Evolutionary conservation across 257 asterid species (phyloP).

Genomic region (Apocynum venetum): DNA sequence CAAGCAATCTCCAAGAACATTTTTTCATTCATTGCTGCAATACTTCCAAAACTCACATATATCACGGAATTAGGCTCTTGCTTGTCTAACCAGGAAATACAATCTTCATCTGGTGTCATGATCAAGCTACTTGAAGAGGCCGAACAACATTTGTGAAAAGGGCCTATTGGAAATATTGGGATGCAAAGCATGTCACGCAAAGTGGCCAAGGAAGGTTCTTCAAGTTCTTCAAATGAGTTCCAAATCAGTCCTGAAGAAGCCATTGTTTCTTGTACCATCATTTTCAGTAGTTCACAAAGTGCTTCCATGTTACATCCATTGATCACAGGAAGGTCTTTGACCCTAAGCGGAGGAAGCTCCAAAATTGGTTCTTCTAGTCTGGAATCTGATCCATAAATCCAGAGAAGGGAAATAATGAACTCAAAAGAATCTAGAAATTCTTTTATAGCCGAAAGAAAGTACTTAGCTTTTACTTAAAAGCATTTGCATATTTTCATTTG

Average conservation of each 20-base stretch:
- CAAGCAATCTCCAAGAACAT: slow-evolving; percentile 20
- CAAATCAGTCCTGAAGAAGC: slow-evolving; percentile 32
- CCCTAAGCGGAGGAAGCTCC: slow-evolving; percentile 45
- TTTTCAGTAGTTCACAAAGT: slow-evolving; percentile 12
- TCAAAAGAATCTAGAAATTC: too few species aligned
- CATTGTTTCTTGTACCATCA: slow-evolving; percentile 30
- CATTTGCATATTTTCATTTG: too few species aligned
- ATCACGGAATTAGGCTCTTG: slow-evolving; percentile 23
- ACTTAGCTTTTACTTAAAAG: too few species aligned
- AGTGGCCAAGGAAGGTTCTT: slow-evolving; percentile 26
- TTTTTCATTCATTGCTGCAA: slow-evolving; percentile 13
- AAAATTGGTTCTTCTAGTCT: slow-evolving; percentile 33
- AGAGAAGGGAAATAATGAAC: too few species aligned
- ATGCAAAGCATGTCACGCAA: slow-evolving; percentile 23
- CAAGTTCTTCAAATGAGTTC: slow-evolving; percentile 46
- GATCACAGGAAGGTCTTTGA: slow-evolving; percentile 36
- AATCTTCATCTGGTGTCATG: slow-evolving; percentile 17
- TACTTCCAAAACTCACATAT: slow-evolving; percentile 32
- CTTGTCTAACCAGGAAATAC: slow-evolving; percentile 22
- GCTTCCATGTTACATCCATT: slow-evolving; percentile 11
- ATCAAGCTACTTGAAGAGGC: slow-evolving; percentile 25
- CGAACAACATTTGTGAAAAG: slow-evolving; percentile 36
- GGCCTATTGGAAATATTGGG: slow-evolving; percentile 39
- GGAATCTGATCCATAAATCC: neutral
- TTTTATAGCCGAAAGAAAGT: too few species aligned